Percentiles rank a stretch among this genome's conserved stretches.
These are phyloP conservation scores for Vitis hybrid DNA, from an alignment of 177 flowering plant genomes.

Conservation along the genomic window DNA sequence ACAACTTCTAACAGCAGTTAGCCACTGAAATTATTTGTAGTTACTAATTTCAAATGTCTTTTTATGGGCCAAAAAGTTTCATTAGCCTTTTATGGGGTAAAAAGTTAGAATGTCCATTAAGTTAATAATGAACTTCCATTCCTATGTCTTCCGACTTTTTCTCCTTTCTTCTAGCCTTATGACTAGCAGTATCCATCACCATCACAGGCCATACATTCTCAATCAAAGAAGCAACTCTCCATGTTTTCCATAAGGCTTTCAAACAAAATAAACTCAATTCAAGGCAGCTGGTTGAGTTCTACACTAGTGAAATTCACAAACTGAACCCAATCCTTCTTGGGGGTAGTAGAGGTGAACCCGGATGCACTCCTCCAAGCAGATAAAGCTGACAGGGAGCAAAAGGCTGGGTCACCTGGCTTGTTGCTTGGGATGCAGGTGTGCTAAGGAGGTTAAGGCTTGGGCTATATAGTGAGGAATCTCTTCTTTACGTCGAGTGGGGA, in stretches of 20 bases:
- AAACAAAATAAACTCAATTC: constrained; percentile 28
- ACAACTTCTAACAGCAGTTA: too few relatives aligned
- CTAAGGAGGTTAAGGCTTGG: constrained; percentile 33
- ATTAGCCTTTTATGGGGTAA: too few relatives aligned
- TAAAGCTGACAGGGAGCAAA: constrained; percentile 24
- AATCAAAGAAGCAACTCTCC: constrained; percentile 26
- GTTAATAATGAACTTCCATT: not conserved
- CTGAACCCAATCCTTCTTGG: constrained; percentile 25
- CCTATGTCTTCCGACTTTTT: not conserved
- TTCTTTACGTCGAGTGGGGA: constrained; percentile 18
- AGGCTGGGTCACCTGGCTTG: constrained; percentile 1
- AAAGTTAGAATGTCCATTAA: too few relatives aligned
- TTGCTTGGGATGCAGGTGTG: constrained; percentile 34
- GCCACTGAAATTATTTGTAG: too few relatives aligned
- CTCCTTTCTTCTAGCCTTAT: not conserved
- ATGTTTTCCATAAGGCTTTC: constrained; percentile 23
- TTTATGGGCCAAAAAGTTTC: too few relatives aligned
- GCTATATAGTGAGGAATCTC: constrained; percentile 37
- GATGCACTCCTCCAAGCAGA: constrained; percentile 22
- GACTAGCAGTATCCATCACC: not conserved
- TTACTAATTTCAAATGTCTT: too few relatives aligned
- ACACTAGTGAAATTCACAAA: constrained; percentile 16
- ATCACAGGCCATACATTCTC: not conserved
- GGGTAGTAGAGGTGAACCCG: constrained; percentile 33
- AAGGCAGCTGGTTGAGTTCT: constrained; percentile 27